Percentiles rank a stretch among this genome's conserved stretches.
Evolutionary conservation across 1,139 yeast genomes (phyloP).

Genomic region (Hemisphaericaspora subhashii): DNA sequence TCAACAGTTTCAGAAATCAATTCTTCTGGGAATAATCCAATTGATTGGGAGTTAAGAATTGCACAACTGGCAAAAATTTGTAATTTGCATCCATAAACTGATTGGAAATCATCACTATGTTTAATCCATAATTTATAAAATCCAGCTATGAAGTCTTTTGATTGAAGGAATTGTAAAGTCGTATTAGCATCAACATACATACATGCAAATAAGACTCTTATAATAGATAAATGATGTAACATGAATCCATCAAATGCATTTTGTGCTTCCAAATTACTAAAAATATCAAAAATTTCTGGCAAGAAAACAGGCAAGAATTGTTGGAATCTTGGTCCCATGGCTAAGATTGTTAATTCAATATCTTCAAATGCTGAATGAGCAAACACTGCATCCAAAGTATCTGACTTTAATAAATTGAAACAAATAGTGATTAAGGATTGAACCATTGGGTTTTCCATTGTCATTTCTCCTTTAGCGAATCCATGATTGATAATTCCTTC

Average conservation of each 20-base stretch:
- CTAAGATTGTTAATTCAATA: conserved; percentile 40
- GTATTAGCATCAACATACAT: conserved; percentile 40
- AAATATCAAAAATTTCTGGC: conserved; percentile 38
- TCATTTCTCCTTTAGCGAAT: conserved; percentile 33
- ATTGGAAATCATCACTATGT: conserved; percentile 47
- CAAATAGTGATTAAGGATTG: conserved; percentile 41
- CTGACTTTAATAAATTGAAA: conserved; percentile 36
- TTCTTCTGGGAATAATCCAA: conserved; percentile 34
- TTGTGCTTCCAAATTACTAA: conserved; percentile 34
- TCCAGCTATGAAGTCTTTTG: conserved; percentile 34
- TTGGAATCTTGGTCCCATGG: conserved; percentile 34
- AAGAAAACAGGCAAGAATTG: conserved; percentile 37
- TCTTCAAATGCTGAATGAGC: conserved; percentile 44
- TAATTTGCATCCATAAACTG: conserved; percentile 58
- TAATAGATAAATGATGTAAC: conserved; percentile 47
- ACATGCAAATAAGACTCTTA: conserved; percentile 44
- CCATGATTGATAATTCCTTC: conserved; percentile 51
- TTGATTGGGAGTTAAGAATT: conserved; percentile 30
- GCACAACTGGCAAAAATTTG: conserved; percentile 47
- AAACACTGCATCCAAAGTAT: conserved; percentile 41
- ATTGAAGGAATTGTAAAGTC: conserved; percentile 38
- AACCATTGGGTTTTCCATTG: conserved; percentile 39
- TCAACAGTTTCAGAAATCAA: conserved; percentile 41
- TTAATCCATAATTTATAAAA: conserved; percentile 53
- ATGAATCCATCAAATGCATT: conserved; percentile 49